Conservation (phyloP, 129 eudicot genomes). For the Flaveria bidentis region DNA sequence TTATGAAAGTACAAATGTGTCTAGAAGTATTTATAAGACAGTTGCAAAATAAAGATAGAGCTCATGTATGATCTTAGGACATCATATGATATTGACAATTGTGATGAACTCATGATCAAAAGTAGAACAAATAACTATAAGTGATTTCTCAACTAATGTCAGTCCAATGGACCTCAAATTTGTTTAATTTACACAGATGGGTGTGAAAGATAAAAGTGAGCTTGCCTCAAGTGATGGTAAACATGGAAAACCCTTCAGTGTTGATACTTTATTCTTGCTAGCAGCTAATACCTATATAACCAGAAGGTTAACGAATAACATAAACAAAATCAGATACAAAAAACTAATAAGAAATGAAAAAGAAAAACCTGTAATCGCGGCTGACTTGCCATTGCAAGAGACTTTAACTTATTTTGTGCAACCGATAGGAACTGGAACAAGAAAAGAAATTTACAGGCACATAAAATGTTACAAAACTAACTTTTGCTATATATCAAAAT, state of each 20-base stretch:
- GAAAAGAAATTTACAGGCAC: neutral
- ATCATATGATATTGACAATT: neutral
- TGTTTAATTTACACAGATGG: neutral
- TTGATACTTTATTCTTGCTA: conserved; percentile 93
- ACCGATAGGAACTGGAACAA: conserved; percentile 86
- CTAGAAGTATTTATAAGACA: neutral
- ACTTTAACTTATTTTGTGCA: conserved; percentile 92
- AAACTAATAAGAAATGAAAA: neutral
- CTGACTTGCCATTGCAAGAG: conserved; percentile 98
- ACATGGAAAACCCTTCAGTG: conserved; percentile 90
- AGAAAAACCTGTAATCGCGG: conserved; percentile 89
- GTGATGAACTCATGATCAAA: neutral
- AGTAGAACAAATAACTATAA: neutral
- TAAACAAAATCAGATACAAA: conserved; percentile 12
- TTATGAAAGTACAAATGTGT: neutral
- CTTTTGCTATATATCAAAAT: conserved; percentile 4
- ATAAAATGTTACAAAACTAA: neutral
- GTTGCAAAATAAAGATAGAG: neutral
- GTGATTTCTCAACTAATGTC: neutral
- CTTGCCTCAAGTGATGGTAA: conserved; percentile 96
- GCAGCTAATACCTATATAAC: conserved; percentile 87
- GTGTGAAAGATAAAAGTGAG: conserved; percentile 11
- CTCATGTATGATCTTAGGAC: neutral
- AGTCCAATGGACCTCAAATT: neutral
- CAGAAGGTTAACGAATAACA: conserved; percentile 20